These are phyloP conservation scores for Tilletia caries DNA, from an alignment of 1,284 basidiomycete genomes.

Conservation along the genomic window DNA sequence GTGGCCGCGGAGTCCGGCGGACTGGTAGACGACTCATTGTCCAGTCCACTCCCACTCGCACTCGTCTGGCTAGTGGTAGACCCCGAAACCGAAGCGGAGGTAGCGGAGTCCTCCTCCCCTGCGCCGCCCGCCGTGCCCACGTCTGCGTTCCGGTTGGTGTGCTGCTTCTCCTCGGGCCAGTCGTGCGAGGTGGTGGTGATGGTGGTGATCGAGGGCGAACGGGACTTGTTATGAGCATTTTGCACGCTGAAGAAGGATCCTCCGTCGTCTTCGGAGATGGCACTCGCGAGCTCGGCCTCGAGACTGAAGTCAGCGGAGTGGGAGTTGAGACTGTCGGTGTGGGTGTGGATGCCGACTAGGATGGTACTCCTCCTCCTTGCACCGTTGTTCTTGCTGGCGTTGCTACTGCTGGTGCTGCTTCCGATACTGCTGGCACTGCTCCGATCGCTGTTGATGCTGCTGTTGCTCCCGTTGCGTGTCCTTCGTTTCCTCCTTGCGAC, in stretches of 20 bases:
- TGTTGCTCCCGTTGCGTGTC: background rate
- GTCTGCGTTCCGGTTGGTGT: background rate
- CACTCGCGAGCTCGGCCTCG: conserved; percentile 10
- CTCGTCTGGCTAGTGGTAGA: no score
- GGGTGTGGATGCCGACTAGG: background rate
- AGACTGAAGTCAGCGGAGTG: background rate
- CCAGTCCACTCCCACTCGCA: no score
- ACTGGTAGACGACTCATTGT: no score
- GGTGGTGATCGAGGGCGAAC: background rate
- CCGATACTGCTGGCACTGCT: background rate
- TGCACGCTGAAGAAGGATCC: conserved; percentile 3
- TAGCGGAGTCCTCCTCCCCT: no score
- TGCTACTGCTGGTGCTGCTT: background rate
- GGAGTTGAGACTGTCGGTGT: background rate
- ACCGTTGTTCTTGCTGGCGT: background rate
- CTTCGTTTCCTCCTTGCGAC: no score
- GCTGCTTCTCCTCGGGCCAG: background rate
- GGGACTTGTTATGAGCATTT: background rate
- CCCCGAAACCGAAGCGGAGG: no score
- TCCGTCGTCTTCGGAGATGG: conserved; percentile 2
- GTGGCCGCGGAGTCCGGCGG: no score
- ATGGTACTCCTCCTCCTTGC: background rate
- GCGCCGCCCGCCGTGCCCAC: background rate
- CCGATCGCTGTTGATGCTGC: background rate
- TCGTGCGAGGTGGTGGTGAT: background rate